Evolutionary conservation across 2,329 filamentous ascomycete genomes (phyloP), one percentile per base, ranked within the genome.

Genomic region (Chaetomium olivaceum): DNA sequence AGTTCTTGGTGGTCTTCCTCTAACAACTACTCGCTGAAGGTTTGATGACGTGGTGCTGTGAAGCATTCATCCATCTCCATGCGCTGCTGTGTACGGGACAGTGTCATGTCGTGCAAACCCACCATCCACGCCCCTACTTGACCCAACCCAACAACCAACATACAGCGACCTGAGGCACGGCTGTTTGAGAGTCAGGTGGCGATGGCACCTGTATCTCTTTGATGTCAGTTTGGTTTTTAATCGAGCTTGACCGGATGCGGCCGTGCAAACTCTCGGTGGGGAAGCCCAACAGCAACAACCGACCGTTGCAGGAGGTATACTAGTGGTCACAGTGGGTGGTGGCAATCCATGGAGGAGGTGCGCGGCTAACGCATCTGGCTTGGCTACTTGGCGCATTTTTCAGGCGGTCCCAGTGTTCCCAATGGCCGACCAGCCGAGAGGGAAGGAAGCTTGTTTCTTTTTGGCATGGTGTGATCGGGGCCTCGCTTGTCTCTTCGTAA

Each of bases 331-430:
- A n/a, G n/a, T n/a, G n/a, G n/a, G n/a, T n/a, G n/a, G n/a, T n/a
- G n/a, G n/a, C n/a, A n/a, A n/a, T n/a, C 61, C 58, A 58, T 59
- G 31, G 56, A 66, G 51, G 59, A 23, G 29, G 29, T 70, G 69
- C 71, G 71, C 69, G 71, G 69, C 70, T 69, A 71, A 64, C 61
- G 58, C 58, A 68, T 68, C 65, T 65, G 58, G 60, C 65, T 68
- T 68, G 68, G 66, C 56, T 9, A 9, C 65, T 69, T 67, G 65
- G 67, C 67, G 63, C 50, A 2, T 23, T 60, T 61, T 62, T 55
- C 19, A 11, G 19, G 46, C 6, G 27, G 27, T 29, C 27, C 27
- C 27, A 29, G 27, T n/a, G 8, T 9, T 55, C 12, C 61, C 16
- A 67, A 36, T 68, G 63, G 64, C 29, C 36, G 9, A 50, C 31